These are phyloP conservation scores for Penicillium subrubescens DNA, from an alignment of 495 filamentous ascomycete species.

Conservation along the genomic window DNA sequence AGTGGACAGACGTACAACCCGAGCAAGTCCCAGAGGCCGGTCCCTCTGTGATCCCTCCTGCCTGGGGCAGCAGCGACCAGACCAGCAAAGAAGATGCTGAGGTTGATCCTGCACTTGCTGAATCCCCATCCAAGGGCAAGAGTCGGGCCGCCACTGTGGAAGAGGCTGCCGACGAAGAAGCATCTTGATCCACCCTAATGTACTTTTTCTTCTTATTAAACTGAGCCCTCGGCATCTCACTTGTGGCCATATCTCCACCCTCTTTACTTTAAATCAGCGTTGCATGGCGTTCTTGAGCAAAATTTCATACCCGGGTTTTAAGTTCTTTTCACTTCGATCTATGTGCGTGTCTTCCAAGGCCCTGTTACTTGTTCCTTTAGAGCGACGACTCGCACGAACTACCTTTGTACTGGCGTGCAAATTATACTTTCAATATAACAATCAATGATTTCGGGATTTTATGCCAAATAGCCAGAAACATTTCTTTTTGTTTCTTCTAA, in stretches of 20 bases:
- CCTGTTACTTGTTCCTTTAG: neutral
- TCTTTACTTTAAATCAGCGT: constrained; percentile 23
- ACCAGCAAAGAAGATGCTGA: neutral
- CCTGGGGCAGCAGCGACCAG: constrained; percentile 19
- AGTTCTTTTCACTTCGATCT: constrained; percentile 8
- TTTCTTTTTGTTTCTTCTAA: neutral
- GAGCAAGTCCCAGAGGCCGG: constrained; percentile 24
- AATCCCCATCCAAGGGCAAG: constrained; percentile 45
- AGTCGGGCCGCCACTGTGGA: constrained; percentile 51
- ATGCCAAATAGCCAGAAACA: neutral
- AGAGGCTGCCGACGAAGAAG: constrained; percentile 47
- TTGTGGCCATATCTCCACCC: constrained; percentile 2
- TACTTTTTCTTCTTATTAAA: constrained; percentile 15
- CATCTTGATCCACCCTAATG: constrained; percentile 17
- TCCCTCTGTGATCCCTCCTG: constrained; percentile 15
- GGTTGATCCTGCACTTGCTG: constrained; percentile 1
- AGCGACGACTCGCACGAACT: neutral
- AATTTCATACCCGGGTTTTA: constrained; percentile 36
- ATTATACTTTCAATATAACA: neutral
- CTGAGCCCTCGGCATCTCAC: neutral
- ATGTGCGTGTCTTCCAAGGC: neutral
- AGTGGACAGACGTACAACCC: constrained; percentile 40
- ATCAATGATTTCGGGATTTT: neutral
- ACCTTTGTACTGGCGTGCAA: neutral
- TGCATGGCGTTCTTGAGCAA: constrained; percentile 37